Base-by-base conservation (phyloP, 305 asterid genomes). In the Fraxinus latifolia region DNA sequence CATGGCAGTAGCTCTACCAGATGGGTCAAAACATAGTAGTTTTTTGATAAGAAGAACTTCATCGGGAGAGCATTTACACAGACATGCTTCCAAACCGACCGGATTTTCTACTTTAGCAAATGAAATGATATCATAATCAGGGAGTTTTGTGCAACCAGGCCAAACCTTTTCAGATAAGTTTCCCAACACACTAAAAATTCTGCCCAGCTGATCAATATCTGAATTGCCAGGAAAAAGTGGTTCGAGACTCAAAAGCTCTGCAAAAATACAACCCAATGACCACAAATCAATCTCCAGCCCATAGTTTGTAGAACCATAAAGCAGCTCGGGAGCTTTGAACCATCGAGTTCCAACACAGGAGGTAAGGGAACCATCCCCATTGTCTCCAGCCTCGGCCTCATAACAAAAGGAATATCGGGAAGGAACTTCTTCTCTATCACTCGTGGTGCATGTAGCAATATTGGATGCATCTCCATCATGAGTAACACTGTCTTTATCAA, bases 321-420 rank as follows among this genome's bases (percentile, higher is more conserved):
- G 96, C 77, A 96, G 91, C 87, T 96, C 99, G 2, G 99, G 99
- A 81, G 97, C 93, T 84, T 95, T 89, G 80, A 84, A 94, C 99
- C 99, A 96, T 31, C 99, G 94, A 36, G 99, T 94, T 79, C 99
- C 99, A 2, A 96, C 97, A 74, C 97, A 94, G 9, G 97, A 96
- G 76, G 99, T 96, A n/a, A 96, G 94, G 74, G 97, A 85, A 17
- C 90, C 97, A 27, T 82, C 86, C 39, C 93, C 92, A 60, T 89
- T 89, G 23, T 79, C 87, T 72, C 80, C 92, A 58, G 87, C 94
- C 79, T 93, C 98, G 3, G 85, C 86, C 81, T 94, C 97, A 4
- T 89, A 91, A 17, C 92, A 84, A 82, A 85, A 85, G 55, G 93
- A 75, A 39, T 82, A 83, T 17, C 84, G 90, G 79, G 82, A 90